Base-by-base conservation (phyloP, 371 early-diverging fungal genomes). In the Mucor ambiguus region DNA sequence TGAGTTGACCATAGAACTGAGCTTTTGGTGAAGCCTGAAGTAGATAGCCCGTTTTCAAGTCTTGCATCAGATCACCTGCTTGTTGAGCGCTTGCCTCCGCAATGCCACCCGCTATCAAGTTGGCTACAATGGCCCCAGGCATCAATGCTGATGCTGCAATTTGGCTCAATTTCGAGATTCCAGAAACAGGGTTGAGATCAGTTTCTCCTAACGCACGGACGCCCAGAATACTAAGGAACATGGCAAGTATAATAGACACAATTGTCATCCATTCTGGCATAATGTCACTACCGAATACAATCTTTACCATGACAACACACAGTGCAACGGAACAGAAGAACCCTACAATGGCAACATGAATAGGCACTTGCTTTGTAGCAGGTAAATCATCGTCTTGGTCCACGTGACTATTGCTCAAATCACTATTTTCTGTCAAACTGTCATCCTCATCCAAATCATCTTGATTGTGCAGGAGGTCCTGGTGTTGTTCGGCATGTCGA, bases 271-370 rank as follows among this genome's bases (percentile, higher is more conserved):
- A 71, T 43, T 80, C 66, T 5, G 88, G 85, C 18, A 89, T 63
- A 0, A 74, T 57, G 14, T 74, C 58, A 3, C 68, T 66, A 28
- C 79, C 81, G 68, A 92, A 91, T 7, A 93, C 63, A 14, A 80
- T 68, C 22, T 77, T 74, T 35, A 91, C 84, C 54, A 83, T 73
- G 8, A 75, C 68, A 59, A 90, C 71, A 60, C 92, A 92, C 22
- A 89, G 58, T 2, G 76, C 18, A 1, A 87, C 81, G 7, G 89
- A 89, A 6, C 74, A 71, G 1, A 79, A 65, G 37, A 93, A 74
- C 6, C 93, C 93, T 44, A 78, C 66, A 55, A 86, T 75, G n/a
- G 89, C 85, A 22, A 87, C 67, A 78, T 79, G 83, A 3, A 71
- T 66, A 0, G 89, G 85, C 1, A 93, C 87, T 30, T 87, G 71